A percentile compares a stretch with the other conserved stretches of the same genome.
Conservation (phyloP, 495 filamentous ascomycete genomes). For the Aspergillus asperescens region DNA sequence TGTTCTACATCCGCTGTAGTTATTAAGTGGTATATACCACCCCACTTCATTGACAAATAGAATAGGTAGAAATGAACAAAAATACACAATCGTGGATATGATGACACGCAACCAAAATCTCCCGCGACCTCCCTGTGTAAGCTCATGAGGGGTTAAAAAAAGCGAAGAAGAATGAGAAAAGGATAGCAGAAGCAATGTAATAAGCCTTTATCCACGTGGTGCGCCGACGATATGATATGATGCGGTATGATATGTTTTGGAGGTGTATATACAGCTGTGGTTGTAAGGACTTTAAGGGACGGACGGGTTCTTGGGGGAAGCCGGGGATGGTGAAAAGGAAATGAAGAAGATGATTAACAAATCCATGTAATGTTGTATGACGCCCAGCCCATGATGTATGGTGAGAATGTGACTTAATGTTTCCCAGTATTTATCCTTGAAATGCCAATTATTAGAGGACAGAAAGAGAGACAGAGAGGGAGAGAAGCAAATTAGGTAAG, state of each 20-base stretch:
- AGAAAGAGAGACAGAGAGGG: background rate
- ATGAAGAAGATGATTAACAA: background rate
- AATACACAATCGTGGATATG: too few species aligned
- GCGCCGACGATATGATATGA: slow-evolving; percentile 12
- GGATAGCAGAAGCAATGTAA: slow-evolving; percentile 7
- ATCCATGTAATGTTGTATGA: background rate
- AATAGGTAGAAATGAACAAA: too few species aligned
- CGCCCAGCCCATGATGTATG: background rate
- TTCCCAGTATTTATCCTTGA: background rate
- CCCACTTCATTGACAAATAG: too few species aligned
- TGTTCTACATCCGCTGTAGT: background rate
- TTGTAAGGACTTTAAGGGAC: slow-evolving; percentile 14
- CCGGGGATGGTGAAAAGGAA: background rate
- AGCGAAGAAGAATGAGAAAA: background rate
- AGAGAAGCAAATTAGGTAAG: background rate
- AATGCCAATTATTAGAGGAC: background rate
- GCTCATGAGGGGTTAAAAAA: background rate
- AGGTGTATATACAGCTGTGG: slow-evolving; percentile 15
- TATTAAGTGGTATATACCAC: too few species aligned
- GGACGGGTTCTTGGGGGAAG: background rate
- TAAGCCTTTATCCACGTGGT: slow-evolving; percentile 8
- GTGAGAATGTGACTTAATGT: background rate
- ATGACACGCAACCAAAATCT: too few species aligned
- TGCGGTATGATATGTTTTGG: slow-evolving; percentile 5
- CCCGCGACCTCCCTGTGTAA: background rate